phyloP scores from a whole-genome alignment of 805 yeast genomes.

The Nakazawaea molendinolei region DNA sequence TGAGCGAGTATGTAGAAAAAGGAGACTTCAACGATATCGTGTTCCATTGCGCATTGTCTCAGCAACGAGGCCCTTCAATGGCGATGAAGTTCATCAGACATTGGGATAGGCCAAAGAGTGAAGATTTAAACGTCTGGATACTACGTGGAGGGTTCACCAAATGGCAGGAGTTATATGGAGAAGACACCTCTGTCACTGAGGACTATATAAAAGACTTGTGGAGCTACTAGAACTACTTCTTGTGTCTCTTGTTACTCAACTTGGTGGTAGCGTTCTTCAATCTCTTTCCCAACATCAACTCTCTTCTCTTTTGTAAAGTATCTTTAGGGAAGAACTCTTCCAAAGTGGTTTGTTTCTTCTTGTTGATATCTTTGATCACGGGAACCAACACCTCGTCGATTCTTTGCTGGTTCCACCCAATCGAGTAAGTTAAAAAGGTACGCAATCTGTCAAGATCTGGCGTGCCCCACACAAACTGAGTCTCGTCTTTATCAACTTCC shows the following conservation, averaged over 20 bases:
- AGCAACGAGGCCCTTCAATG: slow-evolving; percentile 86
- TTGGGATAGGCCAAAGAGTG: slow-evolving; percentile 26
- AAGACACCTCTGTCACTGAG: slow-evolving; percentile 57
- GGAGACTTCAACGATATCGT: slow-evolving; percentile 45
- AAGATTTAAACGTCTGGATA: slow-evolving; percentile 53
- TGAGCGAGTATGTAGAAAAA: slow-evolving; percentile 28
- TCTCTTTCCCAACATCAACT: slow-evolving; percentile 51
- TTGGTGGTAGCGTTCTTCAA: slow-evolving; percentile 51
- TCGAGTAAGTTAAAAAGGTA: slow-evolving; percentile 55
- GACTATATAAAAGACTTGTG: slow-evolving; percentile 40
- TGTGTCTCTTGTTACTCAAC: slow-evolving; percentile 23
- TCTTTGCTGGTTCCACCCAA: slow-evolving; percentile 74
- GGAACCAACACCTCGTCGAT: slow-evolving; percentile 86
- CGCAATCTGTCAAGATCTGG: slow-evolving; percentile 81
- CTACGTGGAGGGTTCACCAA: slow-evolving; percentile 77
- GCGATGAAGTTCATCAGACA: slow-evolving; percentile 56
- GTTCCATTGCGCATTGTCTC: slow-evolving; percentile 88
- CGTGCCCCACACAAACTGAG: slow-evolving; percentile 81
- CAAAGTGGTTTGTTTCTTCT: slow-evolving; percentile 53
- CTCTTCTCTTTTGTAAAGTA: slow-evolving; percentile 37
- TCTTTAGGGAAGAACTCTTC: slow-evolving; percentile 67
- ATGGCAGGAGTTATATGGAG: slow-evolving; percentile 78
- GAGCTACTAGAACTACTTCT: slow-evolving; percentile 11
- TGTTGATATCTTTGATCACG: slow-evolving; percentile 71
- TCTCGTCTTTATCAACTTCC: slow-evolving; percentile 75